A percentile compares a stretch with the other conserved stretches of the same genome.
Evolutionary conservation across 2,329 filamentous ascomycete genomes (phyloP).

Genomic region (Cytospora schulzeri): DNA sequence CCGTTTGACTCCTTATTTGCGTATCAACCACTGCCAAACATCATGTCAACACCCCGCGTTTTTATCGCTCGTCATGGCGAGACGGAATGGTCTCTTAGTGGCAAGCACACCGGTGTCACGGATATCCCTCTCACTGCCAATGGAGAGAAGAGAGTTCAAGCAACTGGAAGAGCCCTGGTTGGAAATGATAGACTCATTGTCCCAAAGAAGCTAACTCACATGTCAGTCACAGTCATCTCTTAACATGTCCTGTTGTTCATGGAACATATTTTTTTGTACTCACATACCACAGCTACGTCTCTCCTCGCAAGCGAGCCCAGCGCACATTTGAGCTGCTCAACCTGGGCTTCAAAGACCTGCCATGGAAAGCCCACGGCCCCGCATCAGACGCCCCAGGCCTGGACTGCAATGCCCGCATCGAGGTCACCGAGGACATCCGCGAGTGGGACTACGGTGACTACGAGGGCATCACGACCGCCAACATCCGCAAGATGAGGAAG

Average conservation of each 20-base stretch:
- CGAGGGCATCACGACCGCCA: conserved; percentile 73
- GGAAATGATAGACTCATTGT: conserved; percentile 84
- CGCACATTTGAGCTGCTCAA: conserved; percentile 87
- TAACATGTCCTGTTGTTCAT: neutral
- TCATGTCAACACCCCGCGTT: conserved; percentile 64
- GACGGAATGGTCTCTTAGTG: conserved; percentile 91
- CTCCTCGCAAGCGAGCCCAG: conserved; percentile 81
- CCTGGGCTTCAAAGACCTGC: conserved; percentile 70
- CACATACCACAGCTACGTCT: conserved; percentile 68
- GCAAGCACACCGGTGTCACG: conserved; percentile 80
- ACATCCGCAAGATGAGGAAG: conserved; percentile 64
- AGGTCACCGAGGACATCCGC: conserved; percentile 71
- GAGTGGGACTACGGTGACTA: conserved; percentile 91
- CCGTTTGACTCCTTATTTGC: conserved; percentile 1
- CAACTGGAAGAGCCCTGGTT: conserved; percentile 81
- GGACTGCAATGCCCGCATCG: conserved; percentile 60
- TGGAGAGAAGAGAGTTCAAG: conserved; percentile 74
- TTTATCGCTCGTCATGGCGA: conserved; percentile 90
- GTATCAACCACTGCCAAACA: neutral
- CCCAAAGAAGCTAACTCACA: conserved; percentile 76
- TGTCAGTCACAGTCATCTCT: conserved; percentile 55
- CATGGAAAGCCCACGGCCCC: conserved; percentile 63
- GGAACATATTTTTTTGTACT: conserved; percentile 2
- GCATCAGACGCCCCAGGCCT: conserved; percentile 40
- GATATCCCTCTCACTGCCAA: conserved; percentile 83